Evolutionary conservation across 805 yeast genomes (phyloP).

Genomic region (Yarrowia divulgata): DNA sequence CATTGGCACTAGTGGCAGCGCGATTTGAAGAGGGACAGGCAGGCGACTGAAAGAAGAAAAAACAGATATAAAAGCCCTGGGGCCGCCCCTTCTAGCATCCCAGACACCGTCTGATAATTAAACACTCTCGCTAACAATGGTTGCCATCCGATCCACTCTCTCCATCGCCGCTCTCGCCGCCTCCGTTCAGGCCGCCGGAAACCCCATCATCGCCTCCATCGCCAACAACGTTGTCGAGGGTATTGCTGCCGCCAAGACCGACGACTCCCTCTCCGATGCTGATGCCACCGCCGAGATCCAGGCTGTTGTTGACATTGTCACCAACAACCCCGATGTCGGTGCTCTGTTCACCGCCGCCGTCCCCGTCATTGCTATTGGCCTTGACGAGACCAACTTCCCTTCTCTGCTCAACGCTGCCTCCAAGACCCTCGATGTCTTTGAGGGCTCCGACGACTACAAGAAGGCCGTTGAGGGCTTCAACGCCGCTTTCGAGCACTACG

Average conservation of each 20-base stretch:
- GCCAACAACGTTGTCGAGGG: conserved; percentile 15
- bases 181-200: not conserved
- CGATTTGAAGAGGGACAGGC: not conserved
- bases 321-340: conserved; percentile 24
- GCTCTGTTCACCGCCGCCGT: conserved; percentile 20
- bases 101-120: conserved; percentile 12
- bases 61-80: not conserved
- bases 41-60: not conserved
- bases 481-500: conserved; percentile 31
- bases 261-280: conserved; percentile 30
- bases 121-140: conserved; percentile 37
- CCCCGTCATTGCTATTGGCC: conserved; percentile 23
- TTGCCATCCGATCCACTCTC: conserved; percentile 38
- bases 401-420: conserved; percentile 33
- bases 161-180: conserved; percentile 32
- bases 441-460: conserved; percentile 19
- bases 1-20: not conserved
- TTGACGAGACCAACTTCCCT: conserved; percentile 14
- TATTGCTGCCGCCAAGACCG: conserved; percentile 26
- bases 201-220: conserved; percentile 30
- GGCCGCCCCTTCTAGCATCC: not conserved
- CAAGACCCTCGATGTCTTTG: conserved; percentile 28
- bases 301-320: conserved; percentile 25
- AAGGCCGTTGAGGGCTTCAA: conserved; percentile 10
- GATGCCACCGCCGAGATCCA: conserved; percentile 31